Evolutionary conservation across 331 rosid genomes (phyloP).

Genomic region (Quercus tomentella): DNA sequence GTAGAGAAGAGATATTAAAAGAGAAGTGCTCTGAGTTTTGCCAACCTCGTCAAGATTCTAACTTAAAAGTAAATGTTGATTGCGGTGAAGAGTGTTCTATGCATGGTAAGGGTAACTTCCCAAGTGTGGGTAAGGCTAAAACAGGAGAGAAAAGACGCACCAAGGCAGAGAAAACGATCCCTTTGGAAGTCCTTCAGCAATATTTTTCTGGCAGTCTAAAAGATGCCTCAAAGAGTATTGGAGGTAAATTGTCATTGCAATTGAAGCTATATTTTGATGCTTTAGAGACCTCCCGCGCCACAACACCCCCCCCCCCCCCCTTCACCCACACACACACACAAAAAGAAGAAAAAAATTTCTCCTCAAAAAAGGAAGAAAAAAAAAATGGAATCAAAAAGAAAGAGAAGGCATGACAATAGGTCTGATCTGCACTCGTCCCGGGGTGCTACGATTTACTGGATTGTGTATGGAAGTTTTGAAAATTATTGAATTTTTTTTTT

Average conservation of each 20-base stretch:
- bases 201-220: constrained; percentile 90
- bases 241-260: constrained; percentile 52
- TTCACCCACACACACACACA: no score
- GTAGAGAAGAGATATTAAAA: constrained; percentile 13
- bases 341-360: not conserved
- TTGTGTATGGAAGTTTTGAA: not conserved
- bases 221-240: constrained; percentile 95
- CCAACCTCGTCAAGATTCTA: constrained; percentile 26
- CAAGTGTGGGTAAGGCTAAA: constrained; percentile 41
- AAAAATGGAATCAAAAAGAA: not conserved
- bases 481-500: not conserved
- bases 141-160: constrained; percentile 62
- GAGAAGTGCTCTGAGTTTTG: constrained; percentile 35
- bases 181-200: constrained; percentile 77
- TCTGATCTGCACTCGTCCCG: not conserved
- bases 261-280: constrained; percentile 2
- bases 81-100: constrained; percentile 37
- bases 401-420: not conserved
- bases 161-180: constrained; percentile 83
- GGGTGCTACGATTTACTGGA: not conserved
- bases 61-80: constrained; percentile 36
- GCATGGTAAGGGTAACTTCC: constrained; percentile 44
- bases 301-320: not conserved
- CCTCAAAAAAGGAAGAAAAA: not conserved
- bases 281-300: not conserved